phyloP scores from a whole-genome alignment of 176 grass and related monocot genomes.

The Ananas comosus region DNA sequence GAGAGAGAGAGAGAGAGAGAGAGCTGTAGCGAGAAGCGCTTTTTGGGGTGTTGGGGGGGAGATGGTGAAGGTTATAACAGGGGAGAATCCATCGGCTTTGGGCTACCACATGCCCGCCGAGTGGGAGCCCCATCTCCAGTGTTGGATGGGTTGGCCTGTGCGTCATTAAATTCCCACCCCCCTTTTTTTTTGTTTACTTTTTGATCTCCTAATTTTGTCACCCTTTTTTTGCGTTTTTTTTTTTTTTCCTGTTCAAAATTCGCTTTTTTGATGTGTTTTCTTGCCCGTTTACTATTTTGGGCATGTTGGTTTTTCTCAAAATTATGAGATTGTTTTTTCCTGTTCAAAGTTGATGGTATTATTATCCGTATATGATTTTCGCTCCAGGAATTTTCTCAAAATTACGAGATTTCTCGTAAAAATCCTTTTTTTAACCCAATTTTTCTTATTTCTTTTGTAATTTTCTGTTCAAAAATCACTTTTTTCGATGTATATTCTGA shows the following conservation, averaged over 20 bases:
- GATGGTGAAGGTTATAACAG: constrained; percentile 35
- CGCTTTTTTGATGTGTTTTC: not conserved
- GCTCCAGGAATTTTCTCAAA: too few species aligned
- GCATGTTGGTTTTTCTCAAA: too few species aligned
- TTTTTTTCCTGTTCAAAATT: not conserved
- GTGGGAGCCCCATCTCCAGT: constrained; percentile 85
- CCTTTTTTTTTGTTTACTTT: too few species aligned
- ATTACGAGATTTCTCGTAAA: too few species aligned
- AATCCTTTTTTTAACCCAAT: too few species aligned
- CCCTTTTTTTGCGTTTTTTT: not conserved
- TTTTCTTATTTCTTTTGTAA: too few species aligned
- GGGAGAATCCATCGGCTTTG: constrained; percentile 34
- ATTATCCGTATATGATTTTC: too few species aligned
- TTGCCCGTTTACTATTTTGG: not conserved
- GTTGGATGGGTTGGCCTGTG: constrained; percentile 97
- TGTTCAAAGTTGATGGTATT: too few species aligned
- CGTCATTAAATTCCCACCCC: not conserved
- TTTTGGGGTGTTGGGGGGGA: not conserved
- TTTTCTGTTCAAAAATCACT: too few species aligned
- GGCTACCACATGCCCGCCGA: constrained; percentile 89
- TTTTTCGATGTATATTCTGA: too few species aligned
- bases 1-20: not conserved
- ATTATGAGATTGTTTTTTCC: too few species aligned
- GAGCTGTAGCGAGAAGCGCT: not conserved
- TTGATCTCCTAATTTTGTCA: too few species aligned